Conservation (phyloP, 805 yeast genomes). For the Nakazawaea sp. region DNA sequence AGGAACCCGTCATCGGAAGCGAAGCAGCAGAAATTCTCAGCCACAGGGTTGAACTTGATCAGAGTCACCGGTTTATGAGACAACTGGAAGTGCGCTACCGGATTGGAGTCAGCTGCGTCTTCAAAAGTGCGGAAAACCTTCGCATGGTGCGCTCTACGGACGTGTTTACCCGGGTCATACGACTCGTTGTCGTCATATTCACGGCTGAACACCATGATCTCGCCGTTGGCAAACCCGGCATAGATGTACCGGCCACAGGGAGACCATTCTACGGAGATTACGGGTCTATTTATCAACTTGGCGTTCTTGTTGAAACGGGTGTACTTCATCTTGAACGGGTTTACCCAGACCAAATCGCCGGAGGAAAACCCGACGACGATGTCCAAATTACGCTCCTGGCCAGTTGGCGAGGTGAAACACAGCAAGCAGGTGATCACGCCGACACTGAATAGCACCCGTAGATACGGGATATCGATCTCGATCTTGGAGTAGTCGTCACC, state of each 20-base stretch:
- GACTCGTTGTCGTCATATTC: slow-evolving; percentile 38
- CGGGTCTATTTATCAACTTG: slow-evolving; percentile 32
- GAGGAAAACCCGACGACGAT: slow-evolving; percentile 55
- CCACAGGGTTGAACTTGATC: slow-evolving; percentile 34
- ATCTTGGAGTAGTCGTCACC: slow-evolving; percentile 29
- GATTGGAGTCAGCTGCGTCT: slow-evolving; percentile 22
- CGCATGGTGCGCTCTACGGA: slow-evolving; percentile 26
- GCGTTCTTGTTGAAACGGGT: slow-evolving; percentile 47
- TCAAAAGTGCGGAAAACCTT: slow-evolving; percentile 20
- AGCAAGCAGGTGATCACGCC: slow-evolving; percentile 34
- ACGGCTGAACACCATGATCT: slow-evolving; percentile 43
- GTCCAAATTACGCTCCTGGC: slow-evolving; percentile 33
- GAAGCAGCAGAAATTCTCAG: slow-evolving; percentile 34
- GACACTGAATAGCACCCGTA: slow-evolving; percentile 32
- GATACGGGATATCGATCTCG: slow-evolving; percentile 35
- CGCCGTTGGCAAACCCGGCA: slow-evolving; percentile 62
- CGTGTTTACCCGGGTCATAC: slow-evolving; percentile 15
- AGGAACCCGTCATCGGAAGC: slow-evolving; percentile 63
- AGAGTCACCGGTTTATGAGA: slow-evolving; percentile 52
- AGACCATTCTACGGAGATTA: slow-evolving; percentile 41
- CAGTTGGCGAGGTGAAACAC: slow-evolving; percentile 19
- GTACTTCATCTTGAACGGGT: slow-evolving; percentile 41
- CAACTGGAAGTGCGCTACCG: slow-evolving; percentile 59
- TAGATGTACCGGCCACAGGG: slow-evolving; percentile 38
- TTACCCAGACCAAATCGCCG: slow-evolving; percentile 63